Evolutionary conservation across 148 eudicot species (phyloP).

Genomic region (Rhododendron henanense): DNA sequence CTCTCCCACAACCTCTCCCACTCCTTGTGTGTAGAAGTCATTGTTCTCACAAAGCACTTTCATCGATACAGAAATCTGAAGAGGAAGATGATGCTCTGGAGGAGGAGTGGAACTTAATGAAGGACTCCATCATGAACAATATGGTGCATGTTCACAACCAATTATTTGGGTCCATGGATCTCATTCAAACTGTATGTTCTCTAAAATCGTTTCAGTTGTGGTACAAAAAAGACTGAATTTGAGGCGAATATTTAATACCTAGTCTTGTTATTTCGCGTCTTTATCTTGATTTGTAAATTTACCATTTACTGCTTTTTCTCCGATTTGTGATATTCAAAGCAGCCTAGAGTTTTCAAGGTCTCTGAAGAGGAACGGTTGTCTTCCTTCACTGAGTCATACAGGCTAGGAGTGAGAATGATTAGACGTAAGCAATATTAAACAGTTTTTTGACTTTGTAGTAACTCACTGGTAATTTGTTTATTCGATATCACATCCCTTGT

Average conservation of each 20-base stretch:
- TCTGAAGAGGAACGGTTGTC: constrained; percentile 52
- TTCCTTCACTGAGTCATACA: constrained; percentile 60
- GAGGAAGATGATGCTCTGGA: constrained; percentile 43
- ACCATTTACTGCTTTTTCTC: background rate
- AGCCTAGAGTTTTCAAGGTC: constrained; percentile 58
- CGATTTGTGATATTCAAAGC: constrained; percentile 17
- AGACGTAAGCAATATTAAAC: constrained; percentile 32
- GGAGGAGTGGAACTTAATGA: constrained; percentile 47
- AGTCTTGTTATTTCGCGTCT: background rate
- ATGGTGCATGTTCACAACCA: constrained; percentile 59
- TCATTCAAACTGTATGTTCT: constrained; percentile 50
- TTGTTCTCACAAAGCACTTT: constrained; percentile 3
- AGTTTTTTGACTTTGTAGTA: background rate
- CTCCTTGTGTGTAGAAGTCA: background rate
- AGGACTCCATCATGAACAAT: constrained; percentile 51
- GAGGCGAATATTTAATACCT: background rate
- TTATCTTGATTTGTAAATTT: background rate
- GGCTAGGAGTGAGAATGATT: constrained; percentile 56
- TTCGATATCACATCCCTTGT: background rate
- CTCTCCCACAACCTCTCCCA: background rate
- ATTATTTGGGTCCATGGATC: constrained; percentile 71
- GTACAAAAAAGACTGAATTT: background rate
- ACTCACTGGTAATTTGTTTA: background rate
- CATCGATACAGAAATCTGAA: constrained; percentile 26
- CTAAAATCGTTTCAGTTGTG: background rate